Base-by-base conservation (phyloP, 1,139 yeast genomes). In the Magnusiomyces fungicola region DNA sequence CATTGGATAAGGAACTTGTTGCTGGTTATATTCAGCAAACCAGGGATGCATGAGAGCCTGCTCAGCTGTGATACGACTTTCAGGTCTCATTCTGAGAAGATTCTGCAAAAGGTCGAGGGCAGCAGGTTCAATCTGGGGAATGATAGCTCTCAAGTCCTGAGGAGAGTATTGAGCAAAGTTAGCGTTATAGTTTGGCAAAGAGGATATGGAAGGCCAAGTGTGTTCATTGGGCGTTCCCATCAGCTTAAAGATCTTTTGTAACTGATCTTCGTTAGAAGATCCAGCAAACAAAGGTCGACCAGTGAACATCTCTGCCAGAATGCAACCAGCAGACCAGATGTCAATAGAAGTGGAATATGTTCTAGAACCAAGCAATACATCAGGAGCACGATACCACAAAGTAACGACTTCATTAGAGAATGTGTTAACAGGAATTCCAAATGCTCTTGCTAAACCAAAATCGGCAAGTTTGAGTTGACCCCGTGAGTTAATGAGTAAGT, bases 241-340 rank as follows among this genome's bases (percentile, higher is more conserved):
- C 39, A 85, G 74, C 61, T 92, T 81, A 69, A 92, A 92, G 50
- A 92, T 94, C 63, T 86, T 81, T 61, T 81, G 78, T 61, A 92
- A 73, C 67, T 92, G 97, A 68, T 92, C 98, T 51, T 92, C 97
- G 65, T 92, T 94, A 43, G 95, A 88, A 7, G 94, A 80, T 2
- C 99, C 99, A 1, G 98, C 96, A 66, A 92, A 92, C 50, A 92
- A 71, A 0, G 99, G 97, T 60, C 92, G 83, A n/a, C 98, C 98
- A 9, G 96, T 87, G 59, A 92, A 83, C 98, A 92, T 92, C 66
- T 92, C 99, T 1, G 97, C 97, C 64, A 92, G 75, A 50, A 92
- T 92, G 69, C 98, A 92, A 12, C 99, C 99, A 22, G 96, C 95
- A 27, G 97, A 88, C 99, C 99, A 92, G 69, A 92, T 89, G 68